Conservation (phyloP, 2,329 filamentous ascomycete species). For the Grosmannia clavigera region DNA sequence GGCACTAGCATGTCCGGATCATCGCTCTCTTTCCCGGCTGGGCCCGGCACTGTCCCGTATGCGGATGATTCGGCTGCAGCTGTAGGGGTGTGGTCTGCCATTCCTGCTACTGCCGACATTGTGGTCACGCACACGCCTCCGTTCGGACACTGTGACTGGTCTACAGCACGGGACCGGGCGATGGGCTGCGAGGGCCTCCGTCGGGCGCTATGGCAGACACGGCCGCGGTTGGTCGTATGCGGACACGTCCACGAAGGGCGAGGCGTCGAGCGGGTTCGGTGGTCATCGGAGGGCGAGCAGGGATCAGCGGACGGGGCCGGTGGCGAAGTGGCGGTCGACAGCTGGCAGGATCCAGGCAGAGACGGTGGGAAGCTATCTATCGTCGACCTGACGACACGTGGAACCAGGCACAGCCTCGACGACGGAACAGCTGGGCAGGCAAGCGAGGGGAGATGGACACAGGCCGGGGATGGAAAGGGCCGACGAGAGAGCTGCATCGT, state of each 20-base stretch:
- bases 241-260: slow-evolving; percentile 61
- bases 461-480: slow-evolving; percentile 14
- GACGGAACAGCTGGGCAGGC: slow-evolving; percentile 22
- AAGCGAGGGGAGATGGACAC: not conserved
- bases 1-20: not conserved
- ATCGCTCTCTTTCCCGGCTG: not conserved
- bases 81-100: slow-evolving; percentile 49
- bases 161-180: slow-evolving; percentile 20
- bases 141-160: slow-evolving; percentile 43
- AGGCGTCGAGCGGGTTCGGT: slow-evolving; percentile 49
- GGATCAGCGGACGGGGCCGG: slow-evolving; percentile 22
- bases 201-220: slow-evolving; percentile 43
- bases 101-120: slow-evolving; percentile 51
- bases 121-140: slow-evolving; percentile 62
- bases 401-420: slow-evolving; percentile 25
- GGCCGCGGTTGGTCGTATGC: slow-evolving; percentile 54
- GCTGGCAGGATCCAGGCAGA: slow-evolving; percentile 37
- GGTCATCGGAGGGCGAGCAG: slow-evolving; percentile 33
- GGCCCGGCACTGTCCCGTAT: not conserved
- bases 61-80: not conserved
- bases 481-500: slow-evolving; percentile 63
- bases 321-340: slow-evolving; percentile 10
- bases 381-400: slow-evolving; percentile 44
- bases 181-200: slow-evolving; percentile 50
- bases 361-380: slow-evolving; percentile 50